Evolutionary conservation across 495 filamentous ascomycete species (phyloP).

Genomic region (Recurvomyces mirabilis): DNA sequence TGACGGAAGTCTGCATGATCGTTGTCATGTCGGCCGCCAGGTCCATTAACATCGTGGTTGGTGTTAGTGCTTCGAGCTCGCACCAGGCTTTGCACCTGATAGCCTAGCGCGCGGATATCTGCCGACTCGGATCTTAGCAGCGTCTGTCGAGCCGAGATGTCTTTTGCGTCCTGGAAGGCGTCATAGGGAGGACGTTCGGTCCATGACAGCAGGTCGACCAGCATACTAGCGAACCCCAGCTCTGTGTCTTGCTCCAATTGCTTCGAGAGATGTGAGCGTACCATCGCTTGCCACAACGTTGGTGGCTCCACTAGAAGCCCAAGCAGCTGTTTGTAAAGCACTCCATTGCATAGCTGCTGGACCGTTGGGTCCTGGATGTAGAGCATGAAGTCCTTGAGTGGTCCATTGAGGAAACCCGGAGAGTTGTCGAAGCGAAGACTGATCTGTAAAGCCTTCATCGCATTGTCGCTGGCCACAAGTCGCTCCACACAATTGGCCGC

Average conservation of each 20-base stretch:
- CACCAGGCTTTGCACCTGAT: conserved; percentile 39
- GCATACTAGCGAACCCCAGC: conserved; percentile 48
- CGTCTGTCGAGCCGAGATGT: background rate
- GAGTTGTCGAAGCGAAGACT: conserved; percentile 42
- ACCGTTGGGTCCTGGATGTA: conserved; percentile 32
- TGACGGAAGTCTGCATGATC: conserved; percentile 51
- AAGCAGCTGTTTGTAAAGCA: conserved; percentile 44
- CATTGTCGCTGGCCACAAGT: conserved; percentile 40
- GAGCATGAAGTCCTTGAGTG: conserved; percentile 8
- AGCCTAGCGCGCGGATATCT: conserved; percentile 29
- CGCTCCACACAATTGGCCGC: conserved; percentile 42
- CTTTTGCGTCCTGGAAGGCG: background rate
- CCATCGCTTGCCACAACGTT: conserved; percentile 47
- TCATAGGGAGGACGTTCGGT: conserved; percentile 22
- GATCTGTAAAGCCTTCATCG: conserved; percentile 37
- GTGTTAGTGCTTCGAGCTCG: conserved; percentile 16
- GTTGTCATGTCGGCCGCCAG: conserved; percentile 73
- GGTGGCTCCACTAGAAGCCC: conserved; percentile 45
- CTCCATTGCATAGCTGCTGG: conserved; percentile 43
- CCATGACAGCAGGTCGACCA: conserved; percentile 43
- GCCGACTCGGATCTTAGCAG: conserved; percentile 3
- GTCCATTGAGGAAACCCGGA: conserved; percentile 39
- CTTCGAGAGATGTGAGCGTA: conserved; percentile 32
- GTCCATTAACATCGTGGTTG: conserved; percentile 18
- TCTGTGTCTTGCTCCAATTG: conserved; percentile 33